Conservation (phyloP, 139 green algal genomes). For the Chara braunii region DNA sequence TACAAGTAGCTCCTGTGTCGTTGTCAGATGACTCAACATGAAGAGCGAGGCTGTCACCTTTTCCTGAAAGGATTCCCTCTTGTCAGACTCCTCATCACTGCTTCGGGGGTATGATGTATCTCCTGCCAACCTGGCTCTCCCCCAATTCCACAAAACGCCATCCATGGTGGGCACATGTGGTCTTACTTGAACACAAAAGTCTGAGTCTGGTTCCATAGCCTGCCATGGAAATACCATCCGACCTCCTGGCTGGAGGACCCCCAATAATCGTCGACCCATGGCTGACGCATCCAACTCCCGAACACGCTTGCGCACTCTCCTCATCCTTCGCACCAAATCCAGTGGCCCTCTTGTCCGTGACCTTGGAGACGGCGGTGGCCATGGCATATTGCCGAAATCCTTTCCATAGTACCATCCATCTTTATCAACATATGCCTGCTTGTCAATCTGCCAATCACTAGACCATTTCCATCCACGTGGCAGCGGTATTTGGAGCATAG, state of each 20-base stretch:
- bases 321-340: constrained; percentile 50
- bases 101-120: no score
- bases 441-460: constrained; percentile 58
- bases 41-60: constrained; percentile 5
- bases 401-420: constrained; percentile 61
- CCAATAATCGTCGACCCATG: neutral
- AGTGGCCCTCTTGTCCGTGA: constrained; percentile 18
- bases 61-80: no score
- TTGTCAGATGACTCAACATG: neutral
- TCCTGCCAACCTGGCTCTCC: no score
- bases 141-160: no score
- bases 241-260: neutral
- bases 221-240: constrained; percentile 9
- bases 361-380: constrained; percentile 15
- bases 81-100: no score
- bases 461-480: constrained; percentile 65
- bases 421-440: constrained; percentile 43
- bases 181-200: constrained; percentile 24
- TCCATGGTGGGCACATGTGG: no score
- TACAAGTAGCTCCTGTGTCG: constrained; percentile 27
- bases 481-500: neutral
- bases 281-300: neutral
- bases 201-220: constrained; percentile 17
- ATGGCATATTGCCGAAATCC: constrained; percentile 39
- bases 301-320: constrained; percentile 53